Base-by-base conservation (phyloP, 176 grass and related monocot species). In the Carex cristatella region DNA sequence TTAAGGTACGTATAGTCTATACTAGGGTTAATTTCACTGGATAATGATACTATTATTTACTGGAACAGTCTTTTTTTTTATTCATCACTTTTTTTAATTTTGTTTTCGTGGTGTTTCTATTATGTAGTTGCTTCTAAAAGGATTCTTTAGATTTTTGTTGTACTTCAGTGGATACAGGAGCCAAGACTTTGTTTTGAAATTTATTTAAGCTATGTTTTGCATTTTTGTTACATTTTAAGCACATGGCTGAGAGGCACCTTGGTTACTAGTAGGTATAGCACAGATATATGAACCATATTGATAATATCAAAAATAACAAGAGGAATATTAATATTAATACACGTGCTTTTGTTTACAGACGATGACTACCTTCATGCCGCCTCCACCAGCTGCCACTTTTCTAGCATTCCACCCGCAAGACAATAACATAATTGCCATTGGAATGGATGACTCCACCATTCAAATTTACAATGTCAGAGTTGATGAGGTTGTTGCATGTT, bases 401-500 rank as follows among this genome's bases (percentile, higher is more conserved):
- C 91, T 98, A 79, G 95, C 95, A 48, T 98, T 98, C 84, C 95
- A 98, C 81, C 95, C 95, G 86, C 95, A 98, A 87, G 95, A 98
- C 69, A 98, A 98, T 68, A 98, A 98, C 87, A 98, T 98, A 87
- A 94, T 98, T 90, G 95, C 95, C 79, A 94, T 98, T 89, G 95
- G 95, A 90, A 94, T 98, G 95, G 95, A 98, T 28, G 95, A 98
- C 46, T 98, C 93, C 16, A 95, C 93, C 65, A 98, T 98, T 86
- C 95, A 98, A 88, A 98, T 98, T 55, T 98, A 98, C 83, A 98
- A 98, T 68, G 95, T 98, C 19, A 89, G 93, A 88, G 92, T 98
- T 87, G 95, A 98, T 83, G 95, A 98, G 92, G 95, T 97, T 87
- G 81, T 82, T 69, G 16, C 42, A 58, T 61, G 74, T 79, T 55